Base-by-base conservation (phyloP, 1,139 yeast genomes). In the Tardiomyces digboiensis region DNA sequence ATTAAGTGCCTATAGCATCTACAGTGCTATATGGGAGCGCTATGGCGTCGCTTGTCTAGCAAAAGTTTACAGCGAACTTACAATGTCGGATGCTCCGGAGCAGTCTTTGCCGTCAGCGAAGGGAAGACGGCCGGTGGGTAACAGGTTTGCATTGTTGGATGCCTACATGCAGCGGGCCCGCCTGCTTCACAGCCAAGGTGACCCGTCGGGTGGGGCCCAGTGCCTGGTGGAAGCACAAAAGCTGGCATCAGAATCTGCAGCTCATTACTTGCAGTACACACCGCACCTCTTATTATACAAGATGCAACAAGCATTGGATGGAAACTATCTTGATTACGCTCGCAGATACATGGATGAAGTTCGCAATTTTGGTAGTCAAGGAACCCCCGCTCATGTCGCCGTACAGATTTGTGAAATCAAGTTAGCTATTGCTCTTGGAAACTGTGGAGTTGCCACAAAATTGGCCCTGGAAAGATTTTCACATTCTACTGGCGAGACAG, bases 1-100 rank as follows among this genome's bases (percentile, higher is more conserved):
- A 29, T 50, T 54, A 14, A 54, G 55, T 33, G 46, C 59, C 2
- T 48, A 57, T 2, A 56, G 63, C 40, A 54, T 56, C 43, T 55
- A 54, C 22, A 52, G 68, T 6, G 44, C 53, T 7, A 42, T 56
- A 3, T 59, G 63, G 63, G 42, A 45, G 19, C 48, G 60, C 19
- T 51, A 52, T 36, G 62, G 62, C 12, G 43, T 49, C 19, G 41
- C 45, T 13, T 40, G 42, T 1, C 42, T 58, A 26, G 46, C 62
- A 3, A 43, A 44, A 13, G 16, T 52, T 36, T 53, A 53, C 39
- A 26, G 33, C 33, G 33, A 26, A 5, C 33, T 26, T 16, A 16
- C 33, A 16, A 16, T 26, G 5, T 7, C 10, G 10, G 26, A 22
- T 12, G 12, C 26, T 22, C 10, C 7, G 7, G 26, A 22, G 10